Evolutionary conservation across 1,284 basidiomycete genomes (phyloP), one percentile per base, ranked within the genome.

Genomic region (Wallemia ichthyophaga): DNA sequence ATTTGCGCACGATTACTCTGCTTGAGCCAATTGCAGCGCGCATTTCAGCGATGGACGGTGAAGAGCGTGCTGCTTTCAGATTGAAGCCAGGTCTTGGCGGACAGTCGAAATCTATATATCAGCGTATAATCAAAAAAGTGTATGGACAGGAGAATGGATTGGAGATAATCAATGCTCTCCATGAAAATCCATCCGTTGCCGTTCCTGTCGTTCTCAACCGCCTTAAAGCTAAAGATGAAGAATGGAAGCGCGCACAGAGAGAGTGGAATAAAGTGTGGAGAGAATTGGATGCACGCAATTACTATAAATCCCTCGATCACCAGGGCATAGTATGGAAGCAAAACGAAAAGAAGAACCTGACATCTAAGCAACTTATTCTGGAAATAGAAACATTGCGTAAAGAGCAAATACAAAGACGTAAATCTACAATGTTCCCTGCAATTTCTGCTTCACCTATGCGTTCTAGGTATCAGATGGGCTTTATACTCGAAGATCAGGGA

Each of bases 251-350:
- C 31, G 81, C 84, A 25, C 85, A 94, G 70, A 77, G 91, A 59
- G 92, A 96, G 70, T 98, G 89, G 88, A 88, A 85, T 72, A 80
- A 85, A 62, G 89, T 91, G 24, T 98, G 94, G 94, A 77, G 89
- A 60, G 92, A 96, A 69, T 84, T 95, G 55, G 92, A 96, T 66
- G 82, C 82, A 60, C 86, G 88, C 71, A 96, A 96, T 73, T 96
- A 92, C 69, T 91, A 91, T 78, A 94, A 94, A 73, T 83, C 83
- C 54, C 78, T 96, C 61, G 94, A 98, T 69, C 88, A 95, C 67
- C 91, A 96, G 67, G 89, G 88, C 2, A 83, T 88, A 67, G 81
- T 78, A 62, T 94, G 94, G 79, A 96, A 96, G 73, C 76, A 77
- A 56, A 86, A 85, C 68, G 94, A 99, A 74, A 96, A 95, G 77